Percentiles rank a stretch among this genome's conserved stretches.
phyloP scores from a whole-genome alignment of 2,329 filamentous ascomycete species.

The Cercospora sp. region DNA sequence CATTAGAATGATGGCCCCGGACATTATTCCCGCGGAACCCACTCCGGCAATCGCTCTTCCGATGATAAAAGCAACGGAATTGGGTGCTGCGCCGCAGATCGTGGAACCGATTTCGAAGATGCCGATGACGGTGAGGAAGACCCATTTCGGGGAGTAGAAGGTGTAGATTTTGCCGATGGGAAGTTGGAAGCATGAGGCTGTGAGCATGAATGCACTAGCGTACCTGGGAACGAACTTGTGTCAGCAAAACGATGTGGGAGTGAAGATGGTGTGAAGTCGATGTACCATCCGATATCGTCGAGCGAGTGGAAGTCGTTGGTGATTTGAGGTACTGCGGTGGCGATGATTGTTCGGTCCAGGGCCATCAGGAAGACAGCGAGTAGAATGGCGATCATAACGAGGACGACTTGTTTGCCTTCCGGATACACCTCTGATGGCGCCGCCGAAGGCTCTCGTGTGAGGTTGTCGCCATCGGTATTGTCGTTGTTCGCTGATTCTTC shows the following conservation, averaged over 20 bases:
- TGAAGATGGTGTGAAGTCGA: neutral
- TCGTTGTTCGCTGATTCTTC: neutral
- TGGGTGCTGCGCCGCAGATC: constrained; percentile 50
- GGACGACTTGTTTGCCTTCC: constrained; percentile 17
- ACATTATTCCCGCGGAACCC: constrained; percentile 43
- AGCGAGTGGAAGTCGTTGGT: constrained; percentile 46
- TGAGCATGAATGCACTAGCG: constrained; percentile 46
- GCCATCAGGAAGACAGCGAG: constrained; percentile 34
- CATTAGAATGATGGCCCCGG: constrained; percentile 45
- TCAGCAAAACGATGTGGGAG: neutral
- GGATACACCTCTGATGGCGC: constrained; percentile 29
- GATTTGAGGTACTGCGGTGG: constrained; percentile 43
- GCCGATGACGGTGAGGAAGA: constrained; percentile 39
- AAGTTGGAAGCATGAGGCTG: constrained; percentile 47
- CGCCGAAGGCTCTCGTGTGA: constrained; percentile 16
- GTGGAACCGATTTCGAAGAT: constrained; percentile 59
- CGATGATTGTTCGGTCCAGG: constrained; percentile 38
- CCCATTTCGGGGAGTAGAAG: constrained; percentile 44
- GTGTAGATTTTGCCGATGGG: constrained; percentile 50
- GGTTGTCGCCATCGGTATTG: neutral
- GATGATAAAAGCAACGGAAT: constrained; percentile 42
- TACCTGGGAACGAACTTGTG: neutral
- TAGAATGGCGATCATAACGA: constrained; percentile 32
- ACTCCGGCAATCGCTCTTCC: constrained; percentile 45
- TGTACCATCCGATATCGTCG: constrained; percentile 44